A percentile compares a stretch with the other conserved stretches of the same genome.
phyloP scores from a whole-genome alignment of 2,329 filamentous ascomycete species.

The Reticulascus tulasneorum region DNA sequence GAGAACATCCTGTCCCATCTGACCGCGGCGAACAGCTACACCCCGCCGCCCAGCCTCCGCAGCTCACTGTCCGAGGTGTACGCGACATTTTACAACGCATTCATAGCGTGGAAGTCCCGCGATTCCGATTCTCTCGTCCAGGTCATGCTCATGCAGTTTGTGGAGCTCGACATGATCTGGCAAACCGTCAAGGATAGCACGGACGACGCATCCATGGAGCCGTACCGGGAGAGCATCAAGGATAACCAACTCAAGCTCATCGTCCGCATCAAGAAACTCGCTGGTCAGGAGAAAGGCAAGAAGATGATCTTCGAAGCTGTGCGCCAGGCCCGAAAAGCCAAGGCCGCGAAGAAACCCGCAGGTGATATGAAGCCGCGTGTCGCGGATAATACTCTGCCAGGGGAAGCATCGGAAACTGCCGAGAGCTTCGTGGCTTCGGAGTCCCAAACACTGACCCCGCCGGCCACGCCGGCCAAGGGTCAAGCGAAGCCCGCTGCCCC shows the following conservation, averaged over 20 bases:
- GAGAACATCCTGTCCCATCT: conserved; percentile 68
- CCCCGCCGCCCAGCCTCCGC: conserved; percentile 57
- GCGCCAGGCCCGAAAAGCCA: conserved; percentile 62
- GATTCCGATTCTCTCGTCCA: conserved; percentile 75
- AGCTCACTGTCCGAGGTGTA: conserved; percentile 66
- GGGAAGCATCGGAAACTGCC: conserved; percentile 32
- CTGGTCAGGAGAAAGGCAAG: conserved; percentile 67
- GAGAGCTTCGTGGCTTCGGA: conserved; percentile 34
- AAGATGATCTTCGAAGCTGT: conserved; percentile 72
- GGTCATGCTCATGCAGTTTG: conserved; percentile 82
- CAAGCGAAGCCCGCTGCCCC: conserved; percentile 30
- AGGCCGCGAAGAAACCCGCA: conserved; percentile 59
- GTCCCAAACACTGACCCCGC: conserved; percentile 50
- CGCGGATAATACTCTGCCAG: conserved; percentile 43
- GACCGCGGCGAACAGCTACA: conserved; percentile 62
- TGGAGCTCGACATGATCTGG: conserved; percentile 79
- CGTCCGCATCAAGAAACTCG: conserved; percentile 74
- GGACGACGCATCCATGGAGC: conserved; percentile 66
- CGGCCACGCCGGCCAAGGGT: conserved; percentile 42
- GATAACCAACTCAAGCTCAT: conserved; percentile 78
- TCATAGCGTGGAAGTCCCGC: conserved; percentile 79
- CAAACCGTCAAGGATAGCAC: conserved; percentile 77
- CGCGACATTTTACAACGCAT: conserved; percentile 71
- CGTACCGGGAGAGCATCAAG: conserved; percentile 77
- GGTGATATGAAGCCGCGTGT: conserved; percentile 70